Evolutionary conservation across 1,139 yeast species (phyloP).

Genomic region (Hanseniaspora gamundiae): DNA sequence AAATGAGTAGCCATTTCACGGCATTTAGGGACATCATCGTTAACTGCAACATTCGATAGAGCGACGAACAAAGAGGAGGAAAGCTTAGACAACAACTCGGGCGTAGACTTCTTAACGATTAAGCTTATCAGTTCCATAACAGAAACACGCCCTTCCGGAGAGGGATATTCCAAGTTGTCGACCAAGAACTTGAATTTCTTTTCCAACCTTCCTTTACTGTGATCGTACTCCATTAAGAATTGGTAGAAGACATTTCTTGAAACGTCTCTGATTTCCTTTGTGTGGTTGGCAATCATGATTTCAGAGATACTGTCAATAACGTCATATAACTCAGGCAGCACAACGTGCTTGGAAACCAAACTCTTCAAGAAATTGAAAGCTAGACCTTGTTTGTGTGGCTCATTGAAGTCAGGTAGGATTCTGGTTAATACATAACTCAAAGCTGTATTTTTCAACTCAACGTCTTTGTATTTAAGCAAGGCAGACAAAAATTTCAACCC

Average conservation of each 20-base stretch:
- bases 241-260: constrained; percentile 77
- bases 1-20: constrained; percentile 73
- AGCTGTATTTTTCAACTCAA: constrained; percentile 59
- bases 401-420: constrained; percentile 79
- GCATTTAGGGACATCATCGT: constrained; percentile 72
- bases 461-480: constrained; percentile 57
- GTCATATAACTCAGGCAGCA: constrained; percentile 85
- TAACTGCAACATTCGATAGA: constrained; percentile 60
- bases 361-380: constrained; percentile 79
- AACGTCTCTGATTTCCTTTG: constrained; percentile 72
- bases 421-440: constrained; percentile 65
- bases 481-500: constrained; percentile 65
- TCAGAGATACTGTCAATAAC: constrained; percentile 71
- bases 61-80: constrained; percentile 75
- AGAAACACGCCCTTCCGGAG: constrained; percentile 79
- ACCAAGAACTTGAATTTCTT: constrained; percentile 75
- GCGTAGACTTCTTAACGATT: constrained; percentile 54
- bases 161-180: constrained; percentile 74
- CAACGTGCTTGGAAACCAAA: constrained; percentile 55
- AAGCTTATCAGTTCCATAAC: constrained; percentile 78
- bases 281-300: constrained; percentile 84
- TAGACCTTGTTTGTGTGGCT: constrained; percentile 78
- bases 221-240: constrained; percentile 89
- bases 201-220: constrained; percentile 75
- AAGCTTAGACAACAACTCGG: constrained; percentile 47